These are phyloP conservation scores for Pythium oligandrum DNA, from an alignment of 352 stramenopile genomes.

Conservation along the genomic window DNA sequence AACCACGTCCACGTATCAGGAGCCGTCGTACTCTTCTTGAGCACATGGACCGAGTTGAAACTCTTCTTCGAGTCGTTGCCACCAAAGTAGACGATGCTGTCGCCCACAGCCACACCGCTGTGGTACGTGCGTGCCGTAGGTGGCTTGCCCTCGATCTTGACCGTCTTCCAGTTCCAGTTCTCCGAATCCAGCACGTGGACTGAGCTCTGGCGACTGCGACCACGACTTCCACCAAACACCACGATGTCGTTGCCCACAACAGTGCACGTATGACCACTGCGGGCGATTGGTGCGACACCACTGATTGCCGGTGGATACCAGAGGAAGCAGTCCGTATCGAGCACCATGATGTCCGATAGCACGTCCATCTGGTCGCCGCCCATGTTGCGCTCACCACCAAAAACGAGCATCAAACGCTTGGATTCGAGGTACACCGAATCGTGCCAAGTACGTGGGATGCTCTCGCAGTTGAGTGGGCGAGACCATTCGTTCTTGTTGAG, in stretches of 20 bases:
- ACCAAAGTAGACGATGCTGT: constrained; percentile 90
- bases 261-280: constrained; percentile 73
- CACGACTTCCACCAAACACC: constrained; percentile 72
- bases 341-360: constrained; percentile 84
- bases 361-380: constrained; percentile 60
- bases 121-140: constrained; percentile 90
- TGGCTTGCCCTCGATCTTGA: constrained; percentile 86
- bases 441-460: constrained; percentile 88
- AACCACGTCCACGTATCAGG: constrained; percentile 80
- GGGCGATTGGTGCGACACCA: constrained; percentile 50
- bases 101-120: constrained; percentile 59
- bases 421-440: constrained; percentile 83
- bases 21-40: constrained; percentile 47
- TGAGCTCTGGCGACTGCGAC: constrained; percentile 66
- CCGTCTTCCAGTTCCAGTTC: constrained; percentile 86
- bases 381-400: constrained; percentile 85
- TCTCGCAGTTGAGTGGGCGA: constrained; percentile 86
- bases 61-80: constrained; percentile 90
- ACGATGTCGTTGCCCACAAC: constrained; percentile 71
- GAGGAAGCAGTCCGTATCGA: constrained; percentile 92
- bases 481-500: constrained; percentile 68
- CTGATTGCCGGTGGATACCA: constrained; percentile 90
- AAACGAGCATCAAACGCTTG: constrained; percentile 89
- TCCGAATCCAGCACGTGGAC: constrained; percentile 80
- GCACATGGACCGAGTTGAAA: constrained; percentile 91